Evolutionary conservation across 2,329 filamentous ascomycete genomes (phyloP).

Genomic region (Colletotrichum tropicale): DNA sequence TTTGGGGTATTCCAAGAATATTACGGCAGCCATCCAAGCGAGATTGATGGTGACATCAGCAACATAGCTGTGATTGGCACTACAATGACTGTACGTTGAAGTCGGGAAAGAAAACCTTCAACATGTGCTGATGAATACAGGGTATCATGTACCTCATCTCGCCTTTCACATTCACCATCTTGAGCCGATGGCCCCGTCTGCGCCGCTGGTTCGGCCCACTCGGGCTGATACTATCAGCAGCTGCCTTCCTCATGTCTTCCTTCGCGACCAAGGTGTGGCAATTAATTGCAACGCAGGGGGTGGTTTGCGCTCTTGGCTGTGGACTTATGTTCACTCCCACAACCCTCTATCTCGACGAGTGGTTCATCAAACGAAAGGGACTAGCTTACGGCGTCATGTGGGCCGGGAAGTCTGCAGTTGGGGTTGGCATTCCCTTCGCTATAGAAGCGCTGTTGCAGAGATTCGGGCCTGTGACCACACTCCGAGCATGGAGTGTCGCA

Average conservation of each 20-base stretch:
- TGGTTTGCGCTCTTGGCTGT: not conserved
- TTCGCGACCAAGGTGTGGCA: not conserved
- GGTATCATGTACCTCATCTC: not conserved
- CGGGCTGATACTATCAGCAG: fast-evolving
- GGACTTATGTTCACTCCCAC: not conserved
- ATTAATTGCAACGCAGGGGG: not conserved
- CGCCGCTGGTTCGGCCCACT: fast-evolving
- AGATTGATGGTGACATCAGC: not conserved
- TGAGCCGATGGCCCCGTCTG: not conserved
- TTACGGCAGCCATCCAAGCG: not conserved
- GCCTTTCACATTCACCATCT: not conserved
- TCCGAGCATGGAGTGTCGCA: not conserved
- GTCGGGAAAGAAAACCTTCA: not conserved
- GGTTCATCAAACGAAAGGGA: not conserved
- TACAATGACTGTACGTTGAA: not conserved
- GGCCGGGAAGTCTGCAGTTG: not conserved
- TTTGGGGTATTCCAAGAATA: not conserved
- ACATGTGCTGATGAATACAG: not conserved
- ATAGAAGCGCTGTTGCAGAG: not conserved
- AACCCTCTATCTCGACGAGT: not conserved
- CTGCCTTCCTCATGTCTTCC: fast-evolving
- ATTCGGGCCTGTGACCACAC: fast-evolving
- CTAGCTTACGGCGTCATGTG: not conserved
- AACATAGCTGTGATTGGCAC: not conserved
- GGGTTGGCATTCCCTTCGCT: not conserved